A percentile compares a stretch with the other conserved stretches of the same genome.
These are phyloP conservation scores for Cadophora malorum DNA, from an alignment of 2,329 filamentous ascomycete species.

Conservation along the genomic window DNA sequence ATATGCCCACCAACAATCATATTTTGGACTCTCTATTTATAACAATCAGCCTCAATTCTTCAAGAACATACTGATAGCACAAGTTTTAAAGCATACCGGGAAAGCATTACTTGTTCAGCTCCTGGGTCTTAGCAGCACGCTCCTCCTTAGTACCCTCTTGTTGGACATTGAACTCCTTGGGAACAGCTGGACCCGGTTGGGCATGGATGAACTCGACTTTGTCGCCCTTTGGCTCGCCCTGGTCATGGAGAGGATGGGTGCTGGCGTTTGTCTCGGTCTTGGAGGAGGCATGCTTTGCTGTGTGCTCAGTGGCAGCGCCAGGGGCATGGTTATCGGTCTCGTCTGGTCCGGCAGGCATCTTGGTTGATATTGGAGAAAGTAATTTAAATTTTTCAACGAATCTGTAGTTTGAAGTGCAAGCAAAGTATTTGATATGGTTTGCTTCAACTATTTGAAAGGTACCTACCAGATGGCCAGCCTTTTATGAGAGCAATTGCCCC, in stretches of 20 bases:
- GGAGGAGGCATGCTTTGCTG: slow-evolving; percentile 47
- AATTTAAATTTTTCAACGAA: neutral
- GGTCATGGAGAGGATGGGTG: slow-evolving; percentile 46
- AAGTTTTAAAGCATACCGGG: slow-evolving; percentile 34
- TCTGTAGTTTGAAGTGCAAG: neutral
- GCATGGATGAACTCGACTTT: slow-evolving; percentile 58
- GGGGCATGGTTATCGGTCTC: slow-evolving; percentile 43
- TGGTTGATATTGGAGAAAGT: slow-evolving; percentile 32
- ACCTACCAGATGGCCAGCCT: neutral
- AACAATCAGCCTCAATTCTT: neutral
- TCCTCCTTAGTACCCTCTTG: slow-evolving; percentile 73
- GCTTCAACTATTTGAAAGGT: neutral
- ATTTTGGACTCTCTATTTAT: slow-evolving; percentile 10
- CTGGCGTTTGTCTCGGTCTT: slow-evolving; percentile 48
- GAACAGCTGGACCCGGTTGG: slow-evolving; percentile 63
- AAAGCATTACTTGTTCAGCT: slow-evolving; percentile 63
- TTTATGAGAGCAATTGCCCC: slow-evolving; percentile 20
- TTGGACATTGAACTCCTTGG: slow-evolving; percentile 58
- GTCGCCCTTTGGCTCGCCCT: slow-evolving; percentile 51
- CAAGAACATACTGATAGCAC: neutral
- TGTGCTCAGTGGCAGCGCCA: slow-evolving; percentile 45
- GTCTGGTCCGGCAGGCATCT: slow-evolving; percentile 48
- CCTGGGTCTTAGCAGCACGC: slow-evolving; percentile 66
- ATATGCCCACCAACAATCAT: neutral
- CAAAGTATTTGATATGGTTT: neutral